Base-by-base conservation (phyloP, 2,329 filamentous ascomycete species). In the Didymella exigua region DNA sequence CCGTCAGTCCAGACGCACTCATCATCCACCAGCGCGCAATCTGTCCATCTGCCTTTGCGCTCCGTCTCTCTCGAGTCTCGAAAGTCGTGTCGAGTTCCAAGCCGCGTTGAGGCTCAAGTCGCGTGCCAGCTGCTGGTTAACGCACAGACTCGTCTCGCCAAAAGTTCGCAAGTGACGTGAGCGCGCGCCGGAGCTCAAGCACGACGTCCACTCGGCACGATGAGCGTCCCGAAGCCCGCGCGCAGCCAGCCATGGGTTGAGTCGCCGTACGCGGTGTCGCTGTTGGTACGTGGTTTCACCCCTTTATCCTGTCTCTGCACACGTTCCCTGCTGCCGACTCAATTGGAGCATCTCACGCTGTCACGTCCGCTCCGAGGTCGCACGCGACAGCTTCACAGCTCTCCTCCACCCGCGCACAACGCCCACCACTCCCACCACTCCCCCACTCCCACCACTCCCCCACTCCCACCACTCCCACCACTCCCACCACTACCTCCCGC, bases 181-280 rank as follows among this genome's bases (percentile, higher is more conserved):
- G n/a, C 43, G 33, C 26, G 37, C 33, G 30, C n/a, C 24, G 34
- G 51, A 64, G 61, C 61, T 61, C 58, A 52, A 53, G 67, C 69
- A 68, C 63, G 59, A 69, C 62, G 68, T 40, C 24, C 27, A 34
- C 31, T 31, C 27, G 29, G 16, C 56, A 66, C 60, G 46, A 74
- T 72, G 71, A 67, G 68, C 66, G 67, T 67, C 43, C 59, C 70
- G 24, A 65, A 72, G 54, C 62, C 67, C 36, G 46, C 59, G 50
- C 59, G 56, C 42, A 49, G 63, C 34, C 29, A 49, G 41, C 61
- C 69, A 62, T 76, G 74, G 73, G 64, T 78, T 53, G 77, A 80
- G 51, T 80, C 78, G 57, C 79, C 78, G n/a, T 80, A 79, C 56
- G 52, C 79, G 49, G 74, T 77, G 59, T 80, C 78, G 30, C 70